Base-by-base conservation (phyloP, 129 eudicot species). In the Flaveria bidentis region DNA sequence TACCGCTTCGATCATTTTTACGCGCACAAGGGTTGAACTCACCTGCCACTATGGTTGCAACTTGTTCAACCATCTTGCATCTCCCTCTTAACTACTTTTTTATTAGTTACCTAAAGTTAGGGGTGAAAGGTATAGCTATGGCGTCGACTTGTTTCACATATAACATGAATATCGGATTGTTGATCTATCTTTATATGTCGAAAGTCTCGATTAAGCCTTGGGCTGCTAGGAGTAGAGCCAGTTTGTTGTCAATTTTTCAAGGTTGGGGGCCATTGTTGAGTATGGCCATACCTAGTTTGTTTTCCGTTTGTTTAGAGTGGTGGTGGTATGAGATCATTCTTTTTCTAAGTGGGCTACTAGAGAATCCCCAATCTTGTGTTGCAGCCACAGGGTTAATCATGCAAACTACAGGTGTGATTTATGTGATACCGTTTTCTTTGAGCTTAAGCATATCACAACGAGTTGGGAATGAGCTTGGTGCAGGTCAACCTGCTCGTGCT, bases 271-370 rank as follows among this genome's bases (percentile, higher is more conserved):
- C 93, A 1, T 70, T 95, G 76, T 75, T 95, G 41, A 78, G 84
- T 73, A 60, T 91, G 67, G 97, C 97, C 0, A 46, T 88, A 33
- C 97, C 98, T 16, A 90, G 97, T 76, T 66, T 84, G 12, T 76
- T 82, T 47, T 83, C 92, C 0, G 93, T 88, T 2, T 93, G 98
- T 67, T 75, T 93, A 50, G 98, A 93, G 28, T 93, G 98, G 98
- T 93, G 98, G 98, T 93, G 91, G 92, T 93, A 93, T 25, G 98
- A 93, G 74, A 91, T 88, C 23, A 82, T 93, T 55, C 78, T 91
- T 9, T 84, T 93, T 50, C 82, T 93, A 25, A 84, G 96, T 17
- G 96, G 98, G 61, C 56, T 88, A 41, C 69, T 93, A 22, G 68
- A 50, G n/a, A 87, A 93, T 71, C 98, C 98, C 0, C 83, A 91